Evolutionary conservation across 75 land plant genomes (phyloP).

Genomic region (Selaginella moellendorffii): DNA sequence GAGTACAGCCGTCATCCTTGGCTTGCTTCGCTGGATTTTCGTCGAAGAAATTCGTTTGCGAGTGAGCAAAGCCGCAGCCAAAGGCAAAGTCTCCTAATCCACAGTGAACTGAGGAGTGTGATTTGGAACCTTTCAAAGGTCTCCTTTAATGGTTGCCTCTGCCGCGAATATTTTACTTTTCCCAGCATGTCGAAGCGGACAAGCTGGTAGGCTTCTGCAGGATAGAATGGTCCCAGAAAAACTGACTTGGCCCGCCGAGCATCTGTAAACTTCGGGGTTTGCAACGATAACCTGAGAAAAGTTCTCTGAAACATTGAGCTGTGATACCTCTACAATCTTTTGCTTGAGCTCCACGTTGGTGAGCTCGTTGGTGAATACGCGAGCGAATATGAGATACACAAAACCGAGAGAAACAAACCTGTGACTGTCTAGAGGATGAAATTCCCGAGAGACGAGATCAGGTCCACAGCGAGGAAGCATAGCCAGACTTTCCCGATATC

Average conservation of each 20-base stretch:
- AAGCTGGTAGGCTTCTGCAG: neutral
- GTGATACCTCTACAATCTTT: constrained; percentile 66
- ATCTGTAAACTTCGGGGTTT: neutral
- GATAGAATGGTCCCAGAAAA: neutral
- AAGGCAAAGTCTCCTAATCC: neutral
- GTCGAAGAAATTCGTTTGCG: no score
- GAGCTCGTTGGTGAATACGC: constrained; percentile 59
- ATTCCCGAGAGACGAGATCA: neutral
- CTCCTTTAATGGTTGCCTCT: neutral
- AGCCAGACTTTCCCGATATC: neutral
- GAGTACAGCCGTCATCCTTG: no score
- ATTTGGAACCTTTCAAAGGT: neutral
- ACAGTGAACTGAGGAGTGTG: constrained; percentile 1
- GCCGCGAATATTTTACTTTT: neutral
- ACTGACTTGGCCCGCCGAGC: neutral
- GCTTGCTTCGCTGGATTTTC: no score
- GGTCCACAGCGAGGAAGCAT: neutral
- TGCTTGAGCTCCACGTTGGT: constrained; percentile 45
- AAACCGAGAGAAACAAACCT: neutral
- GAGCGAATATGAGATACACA: neutral
- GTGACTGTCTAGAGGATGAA: constrained; percentile 3
- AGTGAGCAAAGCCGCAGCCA: neutral
- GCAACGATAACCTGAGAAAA: neutral
- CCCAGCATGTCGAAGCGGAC: neutral
- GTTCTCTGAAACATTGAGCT: neutral